Evolutionary conservation across 2,329 filamentous ascomycete species (phyloP), one percentile per base, ranked within the genome.

Genomic region (Fusarium nygamai): DNA sequence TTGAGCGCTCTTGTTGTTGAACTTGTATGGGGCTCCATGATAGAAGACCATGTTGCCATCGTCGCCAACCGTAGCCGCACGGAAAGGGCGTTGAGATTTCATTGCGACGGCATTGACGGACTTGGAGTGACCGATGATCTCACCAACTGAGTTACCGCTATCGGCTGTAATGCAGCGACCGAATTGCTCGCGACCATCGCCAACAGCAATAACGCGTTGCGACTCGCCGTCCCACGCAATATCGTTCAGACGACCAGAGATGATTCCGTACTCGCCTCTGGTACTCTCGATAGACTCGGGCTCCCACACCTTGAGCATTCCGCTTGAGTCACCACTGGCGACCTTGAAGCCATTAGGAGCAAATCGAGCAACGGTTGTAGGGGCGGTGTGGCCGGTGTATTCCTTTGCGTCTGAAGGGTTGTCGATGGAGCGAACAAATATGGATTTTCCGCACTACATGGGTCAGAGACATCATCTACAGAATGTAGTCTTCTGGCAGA

Each of bases 221-320:
- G 94, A 97, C 84, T 99, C 96, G 65, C 95, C 96, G 80, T 98
- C 96, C 95, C 96, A 99, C 3, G 95, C 96, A 75, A 99, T 91
- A 82, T 99, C 96, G 81, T 98, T 97, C 84, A 99, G 96, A 61
- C 94, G 92, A 19, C 96, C 96, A 39, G 94, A 95, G 79, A 98
- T 95, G 84, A 98, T 98, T 80, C 91, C 89, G 84, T 98, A 98
- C 83, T 98, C 96, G 76, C 95, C 94, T 83, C 97, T 97, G 51
- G 94, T 98, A 79, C 92, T 94, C 62, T 88, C 87, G 51, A 95
- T 95, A 76, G 94, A 94, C 63, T 96, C 92, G 19, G 93, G 91
- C 82, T 98, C 96, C 96, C 96, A 99, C 9, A 99, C 93, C 73
- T 94, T 91, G 47, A 99, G 94, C 50, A 90, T 88, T 58, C 96